Evolutionary conservation across 495 filamentous ascomycete genomes (phyloP).

Genomic region (Trichoderma reesei): DNA sequence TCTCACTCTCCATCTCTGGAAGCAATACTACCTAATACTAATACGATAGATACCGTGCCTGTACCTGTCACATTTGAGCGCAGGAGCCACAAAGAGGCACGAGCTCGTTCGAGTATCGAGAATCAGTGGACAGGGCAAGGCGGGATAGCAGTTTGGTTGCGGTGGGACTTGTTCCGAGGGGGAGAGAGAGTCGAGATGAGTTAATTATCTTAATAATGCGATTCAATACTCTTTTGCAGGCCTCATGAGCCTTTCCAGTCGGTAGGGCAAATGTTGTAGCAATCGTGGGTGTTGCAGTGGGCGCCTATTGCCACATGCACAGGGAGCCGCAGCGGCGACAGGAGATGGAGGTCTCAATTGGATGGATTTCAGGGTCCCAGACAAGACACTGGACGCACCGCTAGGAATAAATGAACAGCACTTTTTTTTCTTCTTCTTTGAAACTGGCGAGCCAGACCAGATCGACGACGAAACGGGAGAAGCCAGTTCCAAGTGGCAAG

Average conservation of each 20-base stretch:
- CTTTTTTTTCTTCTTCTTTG: neutral
- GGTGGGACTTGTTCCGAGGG: neutral
- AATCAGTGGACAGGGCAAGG: constrained; percentile 4
- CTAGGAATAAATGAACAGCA: too few relatives aligned
- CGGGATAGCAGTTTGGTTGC: neutral
- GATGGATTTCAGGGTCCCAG: too few relatives aligned
- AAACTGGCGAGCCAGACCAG: neutral
- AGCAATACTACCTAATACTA: too few relatives aligned
- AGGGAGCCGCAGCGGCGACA: neutral
- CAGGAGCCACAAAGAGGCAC: neutral
- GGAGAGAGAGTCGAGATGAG: neutral
- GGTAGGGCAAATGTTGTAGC: too few relatives aligned
- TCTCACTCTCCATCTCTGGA: too few relatives aligned
- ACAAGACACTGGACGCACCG: too few relatives aligned
- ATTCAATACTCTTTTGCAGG: too few relatives aligned
- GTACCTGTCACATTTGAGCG: neutral
- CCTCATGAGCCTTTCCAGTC: too few relatives aligned
- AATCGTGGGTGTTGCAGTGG: too few relatives aligned
- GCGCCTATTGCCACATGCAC: neutral
- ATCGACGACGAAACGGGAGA: neutral
- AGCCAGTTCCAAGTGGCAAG: neutral
- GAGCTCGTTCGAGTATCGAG: constrained; percentile 7
- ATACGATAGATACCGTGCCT: neutral
- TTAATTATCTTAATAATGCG: neutral
- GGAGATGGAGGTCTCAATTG: too few relatives aligned